Base-by-base conservation (phyloP, 2,329 filamentous ascomycete genomes). In the Parascedosporium putredinis region DNA sequence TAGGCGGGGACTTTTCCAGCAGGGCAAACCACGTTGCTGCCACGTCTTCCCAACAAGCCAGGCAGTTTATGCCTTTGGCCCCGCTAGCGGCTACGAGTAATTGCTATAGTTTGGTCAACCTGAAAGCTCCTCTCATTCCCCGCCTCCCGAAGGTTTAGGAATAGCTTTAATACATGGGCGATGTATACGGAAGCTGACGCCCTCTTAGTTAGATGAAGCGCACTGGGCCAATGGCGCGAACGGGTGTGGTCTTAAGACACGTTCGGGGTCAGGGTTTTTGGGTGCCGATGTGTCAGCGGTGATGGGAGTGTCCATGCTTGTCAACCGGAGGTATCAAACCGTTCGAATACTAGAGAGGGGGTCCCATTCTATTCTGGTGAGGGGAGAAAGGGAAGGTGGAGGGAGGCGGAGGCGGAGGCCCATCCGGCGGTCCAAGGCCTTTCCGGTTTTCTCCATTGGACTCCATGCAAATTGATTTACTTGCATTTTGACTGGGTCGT, bases 371-470 rank as follows among this genome's bases (percentile, higher is more conserved):
- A n/a, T n/a, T n/a, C n/a, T n/a, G n/a, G n/a, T n/a, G n/a, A n/a
- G n/a, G n/a, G n/a, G n/a, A n/a, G n/a, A n/a, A n/a, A n/a, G n/a
- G n/a, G n/a, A n/a, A n/a, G n/a, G n/a, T n/a, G n/a, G n/a, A n/a
- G n/a, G n/a, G n/a, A n/a, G n/a, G n/a, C n/a, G n/a, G n/a, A n/a
- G n/a, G n/a, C n/a, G n/a, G n/a, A n/a, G n/a, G n/a, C n/a, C n/a
- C n/a, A n/a, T n/a, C n/a, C n/a, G n/a, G n/a, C n/a, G n/a, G n/a
- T n/a, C n/a, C n/a, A n/a, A n/a, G n/a, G n/a, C n/a, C n/a, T 8
- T 18, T 40, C 36, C 36, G 36, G 36, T 40, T 40, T 40, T 40
- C 36, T 40, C 36, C 36, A 40, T 40, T 40, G 14, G 36, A n/a
- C 36, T 16, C 16, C 14, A 40, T 40, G 36, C 36, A 40, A 34